Evolutionary conservation across 2,329 filamentous ascomycete species (phyloP).

Genomic region (Neofusicoccum cordaticola): DNA sequence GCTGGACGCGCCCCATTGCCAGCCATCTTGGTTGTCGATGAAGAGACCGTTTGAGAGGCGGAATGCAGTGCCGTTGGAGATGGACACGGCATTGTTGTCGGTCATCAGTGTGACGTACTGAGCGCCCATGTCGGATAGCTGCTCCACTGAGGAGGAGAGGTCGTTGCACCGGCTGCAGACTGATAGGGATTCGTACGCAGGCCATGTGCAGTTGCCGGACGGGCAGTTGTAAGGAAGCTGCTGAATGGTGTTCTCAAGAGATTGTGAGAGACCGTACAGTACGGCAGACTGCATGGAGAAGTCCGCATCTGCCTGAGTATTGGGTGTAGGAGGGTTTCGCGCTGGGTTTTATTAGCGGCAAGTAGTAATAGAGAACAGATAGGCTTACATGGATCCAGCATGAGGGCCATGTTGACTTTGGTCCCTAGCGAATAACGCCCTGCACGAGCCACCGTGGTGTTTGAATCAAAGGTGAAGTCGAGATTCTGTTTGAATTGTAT

Average conservation of each 20-base stretch:
- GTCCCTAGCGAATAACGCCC: constrained; percentile 7
- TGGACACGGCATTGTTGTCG: not conserved
- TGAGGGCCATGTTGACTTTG: not conserved
- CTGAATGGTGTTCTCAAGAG: not conserved
- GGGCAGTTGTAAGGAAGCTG: constrained; percentile 16
- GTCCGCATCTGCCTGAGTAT: constrained; percentile 6
- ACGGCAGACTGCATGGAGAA: constrained; percentile 19
- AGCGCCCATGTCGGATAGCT: not conserved
- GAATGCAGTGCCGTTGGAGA: not conserved
- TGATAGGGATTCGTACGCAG: constrained; percentile 1
- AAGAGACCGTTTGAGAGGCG: constrained; percentile 18
- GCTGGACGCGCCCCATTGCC: not conserved
- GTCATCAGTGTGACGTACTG: not conserved
- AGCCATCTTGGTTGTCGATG: constrained; percentile 16
- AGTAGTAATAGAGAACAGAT: too few relatives aligned
- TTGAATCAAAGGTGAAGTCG: not conserved
- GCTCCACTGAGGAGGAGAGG: not conserved
- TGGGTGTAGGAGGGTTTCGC: not conserved
- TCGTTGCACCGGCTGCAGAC: constrained; percentile 14
- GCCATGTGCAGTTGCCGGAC: constrained; percentile 19
- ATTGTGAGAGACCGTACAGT: constrained; percentile 12
- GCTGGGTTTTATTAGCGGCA: not conserved
- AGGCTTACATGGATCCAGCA: not conserved
- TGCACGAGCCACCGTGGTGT: not conserved
- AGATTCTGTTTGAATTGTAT: not conserved